Percentiles rank a stretch among this genome's conserved stretches.
These are phyloP conservation scores for Dendrostoma leiphaemia DNA, from an alignment of 2,329 filamentous ascomycete genomes.

Conservation along the genomic window DNA sequence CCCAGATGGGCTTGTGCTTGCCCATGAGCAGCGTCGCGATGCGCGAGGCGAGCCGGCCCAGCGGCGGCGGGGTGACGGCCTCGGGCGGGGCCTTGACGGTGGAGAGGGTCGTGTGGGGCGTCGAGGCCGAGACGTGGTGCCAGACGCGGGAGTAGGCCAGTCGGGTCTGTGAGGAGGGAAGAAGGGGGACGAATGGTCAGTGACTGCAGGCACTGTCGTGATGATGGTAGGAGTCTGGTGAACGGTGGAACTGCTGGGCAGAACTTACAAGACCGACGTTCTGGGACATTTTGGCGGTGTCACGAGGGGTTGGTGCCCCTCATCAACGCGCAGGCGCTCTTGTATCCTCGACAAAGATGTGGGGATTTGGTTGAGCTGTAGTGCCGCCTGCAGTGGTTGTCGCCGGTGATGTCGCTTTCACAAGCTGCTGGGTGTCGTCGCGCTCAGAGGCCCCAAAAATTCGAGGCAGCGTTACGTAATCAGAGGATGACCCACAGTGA, in stretches of 20 bases:
- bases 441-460: conserved; percentile 10
- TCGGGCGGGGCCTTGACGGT: conserved; percentile 49
- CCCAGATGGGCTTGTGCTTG: conserved; percentile 98
- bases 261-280: conserved; percentile 68
- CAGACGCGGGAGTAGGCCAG: conserved; percentile 95
- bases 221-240: conserved; percentile 7
- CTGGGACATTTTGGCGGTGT: conserved; percentile 66
- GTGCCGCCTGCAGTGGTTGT: neutral
- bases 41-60: conserved; percentile 83
- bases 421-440: neutral
- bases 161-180: conserved; percentile 63
- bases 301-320: conserved; percentile 30
- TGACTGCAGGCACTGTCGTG: neutral
- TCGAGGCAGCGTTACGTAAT: conserved; percentile 13
- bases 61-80: conserved; percentile 67
- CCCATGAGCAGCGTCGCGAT: conserved; percentile 92
- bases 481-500: conserved; percentile 18
- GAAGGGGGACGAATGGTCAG: conserved; percentile 1
- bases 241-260: too few species aligned
- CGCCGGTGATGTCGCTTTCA: neutral
- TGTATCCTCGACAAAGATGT: neutral
- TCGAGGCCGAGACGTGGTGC: conserved; percentile 79
- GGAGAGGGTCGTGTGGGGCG: conserved; percentile 57
- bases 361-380: neutral
- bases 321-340: conserved; percentile 21